A percentile compares a stretch with the other conserved stretches of the same genome.
phyloP scores from a whole-genome alignment of 257 asterid genomes.

The Fraxinus quadrangulata region DNA sequence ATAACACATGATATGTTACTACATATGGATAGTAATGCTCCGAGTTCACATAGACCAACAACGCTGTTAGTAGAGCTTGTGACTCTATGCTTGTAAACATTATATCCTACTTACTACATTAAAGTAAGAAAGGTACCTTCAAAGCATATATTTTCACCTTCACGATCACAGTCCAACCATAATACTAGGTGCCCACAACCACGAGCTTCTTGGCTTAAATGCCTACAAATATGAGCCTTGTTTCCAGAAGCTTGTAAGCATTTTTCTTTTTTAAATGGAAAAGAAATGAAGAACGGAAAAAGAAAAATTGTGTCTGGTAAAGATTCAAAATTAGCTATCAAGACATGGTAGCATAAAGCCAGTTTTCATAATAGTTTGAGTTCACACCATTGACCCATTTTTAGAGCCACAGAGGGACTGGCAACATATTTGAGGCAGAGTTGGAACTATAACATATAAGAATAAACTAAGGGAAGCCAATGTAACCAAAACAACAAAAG shows the following conservation, averaged over 20 bases:
- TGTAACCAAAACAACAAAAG: not conserved
- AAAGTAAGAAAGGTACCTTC: constrained; percentile 60
- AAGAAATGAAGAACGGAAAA: not conserved
- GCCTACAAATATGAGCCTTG: constrained; percentile 92
- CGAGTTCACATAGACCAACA: constrained; percentile 1
- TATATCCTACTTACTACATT: constrained; percentile 14
- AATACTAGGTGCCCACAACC: constrained; percentile 76
- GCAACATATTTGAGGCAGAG: not conserved
- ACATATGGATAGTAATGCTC: constrained; percentile 5
- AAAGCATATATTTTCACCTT: constrained; percentile 96
- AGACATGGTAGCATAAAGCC: not conserved
- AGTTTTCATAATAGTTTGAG: not conserved
- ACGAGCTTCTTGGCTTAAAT: constrained; percentile 86
- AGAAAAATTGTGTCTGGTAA: not conserved
- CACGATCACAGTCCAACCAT: constrained; percentile 98
- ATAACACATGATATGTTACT: constrained; percentile 3
- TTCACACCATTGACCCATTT: not conserved
- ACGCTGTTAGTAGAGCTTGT: not conserved
- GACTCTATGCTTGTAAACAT: not conserved
- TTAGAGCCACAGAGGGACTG: not conserved
- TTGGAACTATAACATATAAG: not conserved
- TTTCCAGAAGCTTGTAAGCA: constrained; percentile 43
- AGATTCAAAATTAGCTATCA: not conserved
- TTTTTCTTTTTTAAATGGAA: constrained; percentile 23
- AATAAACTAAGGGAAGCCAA: not conserved